Evolutionary conservation across 768 basidiomycete species (phyloP), one percentile per base, ranked within the genome.

Genomic region (Lentinula detonsa): DNA sequence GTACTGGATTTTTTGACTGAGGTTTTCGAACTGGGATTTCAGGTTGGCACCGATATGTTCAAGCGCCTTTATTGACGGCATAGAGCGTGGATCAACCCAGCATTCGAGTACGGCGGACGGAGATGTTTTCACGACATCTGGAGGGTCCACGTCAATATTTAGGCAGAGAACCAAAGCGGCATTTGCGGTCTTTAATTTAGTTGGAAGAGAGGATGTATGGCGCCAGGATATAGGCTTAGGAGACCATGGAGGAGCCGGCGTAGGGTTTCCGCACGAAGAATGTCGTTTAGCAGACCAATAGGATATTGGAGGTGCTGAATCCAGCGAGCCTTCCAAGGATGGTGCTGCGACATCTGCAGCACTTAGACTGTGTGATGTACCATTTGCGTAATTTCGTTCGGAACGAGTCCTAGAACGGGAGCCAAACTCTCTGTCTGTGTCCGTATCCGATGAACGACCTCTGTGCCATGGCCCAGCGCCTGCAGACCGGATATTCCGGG

Each of bases 141-240:
- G 97, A 16, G 97, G 97, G 69, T 98, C 96, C 50, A 97, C 92
- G 59, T 96, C 95, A 71, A 98, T 93, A 74, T 98, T 98, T 18
- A 99, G 81, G 69, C 97, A 99, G 59, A 98, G 77, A 8, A 96
- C 90, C 5, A 96, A 79, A 1, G 88, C 89, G 2, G 93, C 96
- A 39, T 93, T 88, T 16, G 89, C 86, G 1, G 95, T 98, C 74
- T 96, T 96, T 57, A 96, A 84, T 70, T 95, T 93, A 62, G 88
- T 88, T 2, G 90, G 88, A 0, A 88, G 80, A 10, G 86, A 80
- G 48, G 86, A 85, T 15, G 50, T 60, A 43, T 60, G 46, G 56
- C 94, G 86, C 94, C 95, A 97, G 8, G 87, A 82, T 60, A 83
- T 80, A 61, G 85, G 80, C 67, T 85, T 86, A 13, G 85, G 74